These are phyloP conservation scores for Cladosporium sp. DNA, from an alignment of 2,329 filamentous ascomycete species.

Conservation along the genomic window DNA sequence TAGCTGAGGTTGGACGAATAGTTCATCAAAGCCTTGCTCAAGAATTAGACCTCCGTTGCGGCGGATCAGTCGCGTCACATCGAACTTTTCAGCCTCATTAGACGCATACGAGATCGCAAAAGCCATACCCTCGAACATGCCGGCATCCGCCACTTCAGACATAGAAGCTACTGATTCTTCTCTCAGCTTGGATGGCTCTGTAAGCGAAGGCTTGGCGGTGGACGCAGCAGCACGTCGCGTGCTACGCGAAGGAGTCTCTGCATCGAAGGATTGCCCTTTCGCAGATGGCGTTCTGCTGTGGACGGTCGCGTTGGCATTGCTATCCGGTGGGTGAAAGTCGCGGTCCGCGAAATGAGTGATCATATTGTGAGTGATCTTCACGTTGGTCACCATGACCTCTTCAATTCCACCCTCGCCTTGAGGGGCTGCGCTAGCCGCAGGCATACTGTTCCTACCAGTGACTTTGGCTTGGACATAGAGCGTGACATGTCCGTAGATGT, in stretches of 20 bases:
- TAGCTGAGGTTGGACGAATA: constrained; percentile 59
- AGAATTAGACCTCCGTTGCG: constrained; percentile 70
- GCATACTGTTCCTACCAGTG: constrained; percentile 34
- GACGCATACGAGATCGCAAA: constrained; percentile 77
- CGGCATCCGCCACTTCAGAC: constrained; percentile 19
- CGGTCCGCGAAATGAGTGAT: constrained; percentile 40
- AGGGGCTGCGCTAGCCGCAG: constrained; percentile 6
- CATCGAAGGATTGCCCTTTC: constrained; percentile 31
- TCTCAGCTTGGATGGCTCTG: constrained; percentile 20
- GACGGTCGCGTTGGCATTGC: background rate
- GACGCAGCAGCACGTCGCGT: constrained; percentile 37
- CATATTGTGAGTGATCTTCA: constrained; percentile 44
- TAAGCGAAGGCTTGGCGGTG: constrained; percentile 7
- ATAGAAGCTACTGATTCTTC: constrained; percentile 24
- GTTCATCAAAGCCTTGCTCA: constrained; percentile 70
- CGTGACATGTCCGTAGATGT: constrained; percentile 39
- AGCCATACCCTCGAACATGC: constrained; percentile 73
- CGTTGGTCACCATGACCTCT: constrained; percentile 36
- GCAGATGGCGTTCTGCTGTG: constrained; percentile 21
- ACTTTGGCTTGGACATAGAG: constrained; percentile 38
- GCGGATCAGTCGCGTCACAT: constrained; percentile 59
- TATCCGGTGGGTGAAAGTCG: constrained; percentile 25
- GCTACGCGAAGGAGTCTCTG: constrained; percentile 47
- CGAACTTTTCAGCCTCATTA: constrained; percentile 52
- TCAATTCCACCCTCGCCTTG: constrained; percentile 27